phyloP scores from a whole-genome alignment of 2,329 filamentous ascomycete genomes.

The Fusarium citri region DNA sequence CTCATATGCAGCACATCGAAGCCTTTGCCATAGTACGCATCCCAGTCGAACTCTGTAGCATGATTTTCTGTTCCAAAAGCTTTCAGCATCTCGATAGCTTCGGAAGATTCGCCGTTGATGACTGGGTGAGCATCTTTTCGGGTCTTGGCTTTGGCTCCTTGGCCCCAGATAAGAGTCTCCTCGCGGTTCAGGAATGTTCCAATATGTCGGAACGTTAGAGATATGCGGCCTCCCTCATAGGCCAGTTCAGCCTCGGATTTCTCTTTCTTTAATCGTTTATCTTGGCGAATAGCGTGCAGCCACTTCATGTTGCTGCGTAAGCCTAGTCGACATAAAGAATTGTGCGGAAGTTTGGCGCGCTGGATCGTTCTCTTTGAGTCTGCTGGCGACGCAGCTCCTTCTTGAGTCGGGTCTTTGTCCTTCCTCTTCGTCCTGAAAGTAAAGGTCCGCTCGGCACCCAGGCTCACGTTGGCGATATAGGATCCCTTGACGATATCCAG shows the following conservation, averaged over 20 bases:
- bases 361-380: slow-evolving; percentile 64
- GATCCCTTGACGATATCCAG: slow-evolving; percentile 86
- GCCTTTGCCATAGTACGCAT: slow-evolving; percentile 77
- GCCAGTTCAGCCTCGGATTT: slow-evolving; percentile 78
- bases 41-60: slow-evolving; percentile 77
- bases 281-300: slow-evolving; percentile 91
- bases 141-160: slow-evolving; percentile 81
- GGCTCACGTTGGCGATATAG: slow-evolving; percentile 90
- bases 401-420: slow-evolving; percentile 54
- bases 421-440: slow-evolving; percentile 83
- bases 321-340: slow-evolving; percentile 88
- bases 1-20: slow-evolving; percentile 84
- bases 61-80: slow-evolving; percentile 92
- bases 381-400: slow-evolving; percentile 15
- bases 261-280: slow-evolving; percentile 77
- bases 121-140: slow-evolving; percentile 70
- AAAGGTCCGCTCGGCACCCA: slow-evolving; percentile 94
- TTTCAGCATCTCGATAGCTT: slow-evolving; percentile 75
- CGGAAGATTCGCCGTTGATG: slow-evolving; percentile 74
- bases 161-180: slow-evolving; percentile 85
- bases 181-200: slow-evolving; percentile 81
- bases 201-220: slow-evolving; percentile 89
- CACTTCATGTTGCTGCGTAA: slow-evolving; percentile 84
- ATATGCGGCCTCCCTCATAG: slow-evolving; percentile 82
- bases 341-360: slow-evolving; percentile 83